Conservation (phyloP, 2,329 filamentous ascomycete species). For the Nakataea oryzae region DNA sequence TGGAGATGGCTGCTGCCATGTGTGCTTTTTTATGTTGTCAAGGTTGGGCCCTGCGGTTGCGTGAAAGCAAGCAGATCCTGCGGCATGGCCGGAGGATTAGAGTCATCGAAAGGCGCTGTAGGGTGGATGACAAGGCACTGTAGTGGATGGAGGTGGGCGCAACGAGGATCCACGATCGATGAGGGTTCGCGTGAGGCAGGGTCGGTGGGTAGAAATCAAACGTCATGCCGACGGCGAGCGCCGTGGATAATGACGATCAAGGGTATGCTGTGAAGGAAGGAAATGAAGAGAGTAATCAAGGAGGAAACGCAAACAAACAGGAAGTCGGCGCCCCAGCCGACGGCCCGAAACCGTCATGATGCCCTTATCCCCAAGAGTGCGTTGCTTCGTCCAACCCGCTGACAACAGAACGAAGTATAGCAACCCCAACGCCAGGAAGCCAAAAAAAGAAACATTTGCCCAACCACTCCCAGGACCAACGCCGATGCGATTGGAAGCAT, state of each 20-base stretch:
- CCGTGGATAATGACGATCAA: not conserved
- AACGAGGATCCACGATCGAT: not conserved
- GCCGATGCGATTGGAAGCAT: not conserved
- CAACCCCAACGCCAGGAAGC: conserved; percentile 2
- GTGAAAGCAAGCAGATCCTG: not conserved
- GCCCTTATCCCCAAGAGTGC: not conserved
- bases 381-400: not conserved
- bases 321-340: not conserved
- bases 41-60: not conserved
- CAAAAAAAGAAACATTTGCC: not conserved
- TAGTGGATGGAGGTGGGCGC: not conserved
- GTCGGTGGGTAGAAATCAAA: not conserved
- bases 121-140: not conserved
- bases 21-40: not conserved
- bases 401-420: not conserved
- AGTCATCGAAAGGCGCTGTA: not conserved
- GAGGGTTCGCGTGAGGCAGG: not conserved
- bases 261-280: not conserved
- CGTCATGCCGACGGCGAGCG: not conserved
- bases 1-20: not conserved
- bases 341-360: not conserved
- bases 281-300: not conserved
- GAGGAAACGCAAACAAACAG: not conserved
- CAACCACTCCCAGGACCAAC: not conserved
- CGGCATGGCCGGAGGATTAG: not conserved